These are phyloP conservation scores for Peronosclerospora sorghi DNA, from an alignment of 352 stramenopile species.

Conservation along the genomic window DNA sequence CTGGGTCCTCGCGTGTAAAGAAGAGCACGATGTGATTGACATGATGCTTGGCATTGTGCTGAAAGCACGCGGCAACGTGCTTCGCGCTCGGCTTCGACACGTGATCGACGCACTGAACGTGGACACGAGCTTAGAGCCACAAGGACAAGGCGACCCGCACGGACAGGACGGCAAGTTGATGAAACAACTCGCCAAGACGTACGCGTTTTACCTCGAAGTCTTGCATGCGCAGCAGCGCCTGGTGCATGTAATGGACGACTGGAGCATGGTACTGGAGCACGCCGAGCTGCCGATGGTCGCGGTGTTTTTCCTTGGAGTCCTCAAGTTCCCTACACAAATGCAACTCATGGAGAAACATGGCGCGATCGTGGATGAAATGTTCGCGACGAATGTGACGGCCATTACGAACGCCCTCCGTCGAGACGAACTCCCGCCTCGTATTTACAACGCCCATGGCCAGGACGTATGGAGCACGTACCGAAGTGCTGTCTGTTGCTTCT, in stretches of 20 bases:
- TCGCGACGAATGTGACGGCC: slow-evolving; percentile 17
- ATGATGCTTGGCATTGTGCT: slow-evolving; percentile 55
- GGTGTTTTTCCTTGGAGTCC: slow-evolving; percentile 23
- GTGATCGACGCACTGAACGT: slow-evolving; percentile 3
- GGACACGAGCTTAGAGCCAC: not conserved
- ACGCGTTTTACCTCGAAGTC: slow-evolving; percentile 49
- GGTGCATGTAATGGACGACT: slow-evolving; percentile 11
- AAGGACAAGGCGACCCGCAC: not conserved
- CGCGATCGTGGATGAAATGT: slow-evolving; percentile 12
- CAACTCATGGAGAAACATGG: slow-evolving; percentile 11
- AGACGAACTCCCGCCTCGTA: slow-evolving; percentile 21
- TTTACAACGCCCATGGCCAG: slow-evolving; percentile 17
- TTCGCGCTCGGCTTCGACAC: slow-evolving; percentile 19
- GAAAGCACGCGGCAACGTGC: slow-evolving; percentile 31
- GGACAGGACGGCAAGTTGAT: slow-evolving; percentile 11
- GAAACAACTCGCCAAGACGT: slow-evolving; percentile 54
- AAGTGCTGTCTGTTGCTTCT: slow-evolving; percentile 30
- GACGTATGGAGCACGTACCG: slow-evolving; percentile 32
- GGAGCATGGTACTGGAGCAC: slow-evolving; percentile 24
- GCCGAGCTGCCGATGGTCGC: slow-evolving; percentile 32
- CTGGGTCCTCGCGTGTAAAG: slow-evolving; percentile 70
- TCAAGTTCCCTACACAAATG: slow-evolving; percentile 15
- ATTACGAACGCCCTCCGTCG: slow-evolving; percentile 22
- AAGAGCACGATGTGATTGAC: slow-evolving; percentile 73
- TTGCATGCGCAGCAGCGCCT: slow-evolving; percentile 28